These are phyloP conservation scores for Exophiala spinifera DNA, from an alignment of 2,329 filamentous ascomycete genomes.

Conservation along the genomic window DNA sequence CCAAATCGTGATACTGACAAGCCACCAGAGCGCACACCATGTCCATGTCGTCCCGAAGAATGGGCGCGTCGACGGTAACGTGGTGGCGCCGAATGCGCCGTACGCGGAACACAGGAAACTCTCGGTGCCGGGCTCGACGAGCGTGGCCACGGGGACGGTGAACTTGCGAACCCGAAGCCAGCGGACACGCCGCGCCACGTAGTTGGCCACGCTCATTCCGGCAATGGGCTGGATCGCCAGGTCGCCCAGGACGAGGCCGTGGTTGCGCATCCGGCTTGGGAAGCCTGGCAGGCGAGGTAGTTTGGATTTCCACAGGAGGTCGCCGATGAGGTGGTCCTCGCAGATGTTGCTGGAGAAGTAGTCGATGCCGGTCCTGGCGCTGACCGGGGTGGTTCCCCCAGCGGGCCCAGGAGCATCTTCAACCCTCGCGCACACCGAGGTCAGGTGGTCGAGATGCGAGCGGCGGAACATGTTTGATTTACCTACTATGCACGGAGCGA, in stretches of 20 bases:
- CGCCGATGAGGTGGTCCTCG: conserved; percentile 94
- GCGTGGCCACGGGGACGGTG: conserved; percentile 81
- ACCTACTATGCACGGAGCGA: conserved; percentile 91
- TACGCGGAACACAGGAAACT: conserved; percentile 79
- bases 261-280: conserved; percentile 57
- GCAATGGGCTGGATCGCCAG: conserved; percentile 86
- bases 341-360: conserved; percentile 96
- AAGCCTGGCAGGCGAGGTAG: conserved; percentile 45
- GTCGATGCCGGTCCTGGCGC: conserved; percentile 63
- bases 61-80: conserved; percentile 49
- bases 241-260: conserved; percentile 80
- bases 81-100: conserved; percentile 74
- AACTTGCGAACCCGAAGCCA: conserved; percentile 95
- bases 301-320: conserved; percentile 76
- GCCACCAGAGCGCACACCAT: conserved; percentile 64
- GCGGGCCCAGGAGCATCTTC: conserved; percentile 35
- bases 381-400: conserved; percentile 37
- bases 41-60: conserved; percentile 66
- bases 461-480: conserved; percentile 99
- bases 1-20: conserved; percentile 65
- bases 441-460: conserved; percentile 77
- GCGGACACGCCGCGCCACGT: conserved; percentile 74
- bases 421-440: conserved; percentile 50
- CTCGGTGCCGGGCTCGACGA: conserved; percentile 91
- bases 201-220: conserved; percentile 72